Conservation (phyloP, 2,329 filamentous ascomycete species). For the Phoma sp. region DNA sequence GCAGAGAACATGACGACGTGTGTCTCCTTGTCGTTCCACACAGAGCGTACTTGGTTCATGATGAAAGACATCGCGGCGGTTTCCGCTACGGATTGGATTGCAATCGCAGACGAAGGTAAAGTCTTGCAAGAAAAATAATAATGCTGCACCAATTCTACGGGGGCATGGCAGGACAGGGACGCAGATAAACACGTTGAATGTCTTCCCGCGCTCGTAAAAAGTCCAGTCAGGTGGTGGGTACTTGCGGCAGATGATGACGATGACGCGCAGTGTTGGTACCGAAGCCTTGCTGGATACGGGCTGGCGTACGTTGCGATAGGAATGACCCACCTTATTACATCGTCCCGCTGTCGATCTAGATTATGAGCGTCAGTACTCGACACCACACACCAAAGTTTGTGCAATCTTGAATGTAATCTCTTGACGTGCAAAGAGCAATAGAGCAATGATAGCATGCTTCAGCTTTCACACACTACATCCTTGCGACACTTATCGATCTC, state of each 20-base stretch:
- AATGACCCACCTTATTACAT: slow-evolving; percentile 5
- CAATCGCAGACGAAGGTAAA: slow-evolving; percentile 9
- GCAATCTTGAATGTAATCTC: neutral
- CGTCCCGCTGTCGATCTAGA: slow-evolving; percentile 14
- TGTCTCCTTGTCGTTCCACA: slow-evolving; percentile 49
- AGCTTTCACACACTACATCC: too few species aligned
- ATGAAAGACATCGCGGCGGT: slow-evolving; percentile 22
- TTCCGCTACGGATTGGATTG: neutral
- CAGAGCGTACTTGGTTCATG: slow-evolving; percentile 26
- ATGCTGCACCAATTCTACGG: neutral
- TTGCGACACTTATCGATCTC: too few species aligned
- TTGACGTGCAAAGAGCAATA: too few species aligned
- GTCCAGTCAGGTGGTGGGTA: slow-evolving; percentile 16
- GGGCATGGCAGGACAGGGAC: slow-evolving; percentile 1
- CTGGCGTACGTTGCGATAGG: slow-evolving; percentile 2
- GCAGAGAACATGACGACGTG: slow-evolving; percentile 62
- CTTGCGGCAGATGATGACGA: slow-evolving; percentile 20
- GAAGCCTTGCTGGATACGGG: slow-evolving; percentile 3
- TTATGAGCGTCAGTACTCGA: neutral
- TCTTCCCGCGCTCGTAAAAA: slow-evolving; percentile 10
- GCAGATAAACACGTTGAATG: slow-evolving; percentile 3
- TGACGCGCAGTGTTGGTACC: slow-evolving; percentile 9
- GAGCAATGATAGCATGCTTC: too few species aligned
- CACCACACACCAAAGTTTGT: neutral
- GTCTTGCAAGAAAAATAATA: neutral